Base-by-base conservation (phyloP, 1,139 yeast species). In the Lodderomyces beijingensis region DNA sequence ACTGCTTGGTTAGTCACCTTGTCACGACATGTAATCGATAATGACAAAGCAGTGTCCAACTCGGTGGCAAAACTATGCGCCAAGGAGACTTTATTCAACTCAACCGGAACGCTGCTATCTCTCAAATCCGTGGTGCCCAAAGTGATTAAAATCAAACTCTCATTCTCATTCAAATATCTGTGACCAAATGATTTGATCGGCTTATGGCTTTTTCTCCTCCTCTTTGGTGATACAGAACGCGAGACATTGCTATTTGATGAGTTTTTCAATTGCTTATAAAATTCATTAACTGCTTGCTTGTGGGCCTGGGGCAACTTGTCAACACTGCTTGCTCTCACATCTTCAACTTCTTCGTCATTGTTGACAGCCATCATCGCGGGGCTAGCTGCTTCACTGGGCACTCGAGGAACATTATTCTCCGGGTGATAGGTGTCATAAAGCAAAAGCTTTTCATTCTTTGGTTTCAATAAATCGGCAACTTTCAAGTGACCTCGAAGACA, bases 171-270 rank as follows among this genome's bases (percentile, higher is more conserved):
- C 43, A 89, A 68, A 51, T 77, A 86, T 33, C 83, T 67, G 51
- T 88, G 96, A 29, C 96, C 96, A 60, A 87, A 84, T 2, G 95
- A 83, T 51, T 86, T 88, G 39, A 85, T 70, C 3, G 82, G 80
- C 39, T 67, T 62, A 38, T 59, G 51, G 32, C 53, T 55, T 35
- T 52, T 55, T 23, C 54, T 43, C 15, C 47, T 43, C 15, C 47
- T 43, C 11, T 31, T 46, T 3, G 68, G 65, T 5, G 67, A 59
- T 34, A 50, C 52, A 2, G 67, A 53, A 31, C 65, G 47, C 5
- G 53, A 35, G 10, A 36, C 33, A 23, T 29, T 42, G n/a, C 25
- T 25, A 3, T 55, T 50, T 6, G 55, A 47, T 10, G 55, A 42
- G 16, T 52, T 55, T 45, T 59, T 65, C 41, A 66, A 54, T 38